Base-by-base conservation (phyloP, 805 yeast species). In the Cyberlindnera japonica region DNA sequence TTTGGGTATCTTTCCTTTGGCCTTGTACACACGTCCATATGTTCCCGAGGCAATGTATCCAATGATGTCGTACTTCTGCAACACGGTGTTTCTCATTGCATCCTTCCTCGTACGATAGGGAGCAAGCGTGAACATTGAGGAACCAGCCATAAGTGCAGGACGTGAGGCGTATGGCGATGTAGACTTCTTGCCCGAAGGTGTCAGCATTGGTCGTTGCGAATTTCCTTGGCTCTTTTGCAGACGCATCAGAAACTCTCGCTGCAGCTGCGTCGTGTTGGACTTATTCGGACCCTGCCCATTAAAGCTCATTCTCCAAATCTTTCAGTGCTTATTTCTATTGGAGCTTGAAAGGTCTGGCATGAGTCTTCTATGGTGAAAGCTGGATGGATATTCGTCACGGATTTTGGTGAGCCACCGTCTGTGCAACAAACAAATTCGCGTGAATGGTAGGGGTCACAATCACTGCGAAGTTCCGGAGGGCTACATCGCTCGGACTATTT, bases 41-140 rank as follows among this genome's bases (percentile, higher is more conserved):
- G 99, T 93, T 28, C 99, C 99, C 0, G 99, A 96, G 1, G 99
- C 99, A 43, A 93, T 93, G 62, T 93, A 93, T 0, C 99, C 99
- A 14, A 89, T 64, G 44, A 93, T 83, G 47, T 83, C 90, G 63
- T 90, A 93, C 52, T 82, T 83, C 38, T 83, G 81, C n/a, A 88
- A 65, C 3, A 93, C 96, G 3, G 85, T 79, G 22, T 77, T 71
- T 38, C 96, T 65, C 12, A 75, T 63, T 19, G 73, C 61, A 57
- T 88, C 96, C 54, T 77, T 75, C 29, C 91, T 69, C 17, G 67
- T 62, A 49, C 77, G 74, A 57, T 83, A 83, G 0, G 81, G 80
- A 1, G 69, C 75, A 20, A 78, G 67, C 0, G 82, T 68, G 53
- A 77, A 74, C 19, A 75, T 73, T 40, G 69, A 72, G 37, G 67